Evolutionary conservation across 371 early-diverging fungal genomes (phyloP).

Genomic region (Amoeboaphelidium protococcarum): DNA sequence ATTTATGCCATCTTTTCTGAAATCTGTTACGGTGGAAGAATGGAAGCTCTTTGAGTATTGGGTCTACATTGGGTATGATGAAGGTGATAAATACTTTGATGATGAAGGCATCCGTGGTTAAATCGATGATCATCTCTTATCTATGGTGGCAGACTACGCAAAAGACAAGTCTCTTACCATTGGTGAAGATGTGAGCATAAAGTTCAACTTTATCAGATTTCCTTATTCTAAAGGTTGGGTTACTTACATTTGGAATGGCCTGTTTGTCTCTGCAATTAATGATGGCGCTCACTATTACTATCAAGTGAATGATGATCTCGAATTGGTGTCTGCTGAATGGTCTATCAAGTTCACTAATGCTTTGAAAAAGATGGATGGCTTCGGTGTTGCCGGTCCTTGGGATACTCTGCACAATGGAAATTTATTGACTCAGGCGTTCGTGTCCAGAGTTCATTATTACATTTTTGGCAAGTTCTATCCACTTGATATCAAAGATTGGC

Average conservation of each 20-base stretch:
- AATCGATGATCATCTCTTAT: neutral
- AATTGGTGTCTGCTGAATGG: neutral
- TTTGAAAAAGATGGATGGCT: neutral
- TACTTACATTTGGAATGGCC: neutral
- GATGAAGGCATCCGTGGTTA: neutral
- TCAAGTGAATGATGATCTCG: neutral
- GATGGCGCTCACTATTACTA: neutral
- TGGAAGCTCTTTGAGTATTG: neutral
- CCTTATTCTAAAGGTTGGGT: neutral
- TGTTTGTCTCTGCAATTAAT: neutral
- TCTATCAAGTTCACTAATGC: neutral
- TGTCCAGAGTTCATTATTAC: neutral
- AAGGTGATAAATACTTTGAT: neutral
- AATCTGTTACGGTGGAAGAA: neutral
- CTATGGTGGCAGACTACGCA: neutral
- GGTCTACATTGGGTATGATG: neutral
- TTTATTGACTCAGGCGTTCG: neutral
- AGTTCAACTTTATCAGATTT: neutral
- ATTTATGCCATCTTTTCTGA: neutral
- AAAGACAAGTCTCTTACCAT: neutral
- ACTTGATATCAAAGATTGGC: neutral
- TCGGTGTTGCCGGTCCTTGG: neutral
- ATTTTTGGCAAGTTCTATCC: neutral
- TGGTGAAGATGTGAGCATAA: no score
- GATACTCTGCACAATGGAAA: neutral